Percentiles rank a stretch among this genome's conserved stretches.
Conservation (phyloP, 495 filamentous ascomycete species). For the Neurospora africana region DNA sequence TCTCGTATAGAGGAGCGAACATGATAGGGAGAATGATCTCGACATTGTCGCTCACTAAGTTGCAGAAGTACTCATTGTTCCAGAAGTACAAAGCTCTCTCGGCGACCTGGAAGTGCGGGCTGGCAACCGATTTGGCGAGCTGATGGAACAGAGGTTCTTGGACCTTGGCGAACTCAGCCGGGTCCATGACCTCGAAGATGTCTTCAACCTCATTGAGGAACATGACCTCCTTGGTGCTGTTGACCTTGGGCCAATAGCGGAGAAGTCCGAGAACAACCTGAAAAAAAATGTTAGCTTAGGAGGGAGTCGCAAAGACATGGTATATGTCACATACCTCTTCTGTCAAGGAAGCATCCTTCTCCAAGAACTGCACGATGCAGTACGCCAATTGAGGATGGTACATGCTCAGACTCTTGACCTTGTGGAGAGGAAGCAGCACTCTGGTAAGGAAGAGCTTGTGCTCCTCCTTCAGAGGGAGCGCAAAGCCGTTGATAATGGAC, state of each 20-base stretch:
- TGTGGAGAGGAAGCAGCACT: conserved; percentile 87
- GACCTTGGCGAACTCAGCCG: conserved; percentile 95
- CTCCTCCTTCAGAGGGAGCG: conserved; percentile 93
- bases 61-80: conserved; percentile 99
- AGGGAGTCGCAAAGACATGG: background rate
- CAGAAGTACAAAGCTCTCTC: conserved; percentile 98
- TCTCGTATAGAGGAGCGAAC: conserved; percentile 98
- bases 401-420: conserved; percentile 99
- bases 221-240: conserved; percentile 99
- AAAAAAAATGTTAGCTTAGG: background rate
- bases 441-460: conserved; percentile 97
- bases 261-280: conserved; percentile 90
- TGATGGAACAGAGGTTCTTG: conserved; percentile 96
- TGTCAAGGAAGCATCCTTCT: conserved; percentile 94
- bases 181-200: conserved; percentile 99
- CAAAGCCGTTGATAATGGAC: conserved; percentile 99
- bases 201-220: conserved; percentile 99
- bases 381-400: conserved; percentile 98
- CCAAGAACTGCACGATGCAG: conserved; percentile 97
- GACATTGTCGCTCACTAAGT: conserved; percentile 97
- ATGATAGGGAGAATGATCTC: conserved; percentile 98
- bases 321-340: conserved; percentile 60
- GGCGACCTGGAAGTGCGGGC: conserved; percentile 97
- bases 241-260: conserved; percentile 97
- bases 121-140: conserved; percentile 93